phyloP scores from a whole-genome alignment of 805 yeast species.

The Brettanomyces anomalus region DNA sequence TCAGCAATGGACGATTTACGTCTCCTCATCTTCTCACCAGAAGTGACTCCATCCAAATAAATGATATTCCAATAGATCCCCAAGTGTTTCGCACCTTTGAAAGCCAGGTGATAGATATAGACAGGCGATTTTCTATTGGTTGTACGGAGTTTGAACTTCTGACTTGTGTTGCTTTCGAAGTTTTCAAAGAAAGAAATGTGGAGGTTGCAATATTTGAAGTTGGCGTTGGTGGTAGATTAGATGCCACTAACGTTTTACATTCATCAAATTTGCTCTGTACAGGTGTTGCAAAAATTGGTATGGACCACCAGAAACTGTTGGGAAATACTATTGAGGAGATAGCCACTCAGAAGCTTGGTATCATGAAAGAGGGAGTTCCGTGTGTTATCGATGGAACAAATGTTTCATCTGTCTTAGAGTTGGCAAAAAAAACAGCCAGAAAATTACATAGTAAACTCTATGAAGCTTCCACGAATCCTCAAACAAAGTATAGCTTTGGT shows the following conservation, averaged over 20 bases:
- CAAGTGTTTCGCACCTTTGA: slow-evolving; percentile 38
- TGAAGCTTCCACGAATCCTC: slow-evolving; percentile 4
- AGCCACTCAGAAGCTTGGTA: slow-evolving; percentile 81
- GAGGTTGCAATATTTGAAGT: slow-evolving; percentile 85
- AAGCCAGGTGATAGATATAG: slow-evolving; percentile 30
- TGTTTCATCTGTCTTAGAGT: slow-evolving; percentile 37
- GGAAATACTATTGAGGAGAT: slow-evolving; percentile 61
- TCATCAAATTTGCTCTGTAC: slow-evolving; percentile 40
- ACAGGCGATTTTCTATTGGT: slow-evolving; percentile 34
- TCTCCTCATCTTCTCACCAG: slow-evolving; percentile 76
- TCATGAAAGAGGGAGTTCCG: slow-evolving; percentile 52
- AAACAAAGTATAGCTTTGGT: slow-evolving; percentile 4
- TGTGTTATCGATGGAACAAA: slow-evolving; percentile 71
- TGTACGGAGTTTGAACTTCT: slow-evolving; percentile 86
- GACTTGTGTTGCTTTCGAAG: slow-evolving; percentile 77
- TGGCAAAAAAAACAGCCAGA: slow-evolving; percentile 31
- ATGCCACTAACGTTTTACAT: slow-evolving; percentile 73
- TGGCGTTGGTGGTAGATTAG: slow-evolving; percentile 85
- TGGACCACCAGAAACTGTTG: slow-evolving; percentile 74
- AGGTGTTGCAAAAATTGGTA: slow-evolving; percentile 76
- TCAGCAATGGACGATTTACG: slow-evolving; percentile 69
- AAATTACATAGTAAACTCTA: slow-evolving; percentile 22
- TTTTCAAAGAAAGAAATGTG: slow-evolving; percentile 52
- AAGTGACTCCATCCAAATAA: slow-evolving; percentile 67
- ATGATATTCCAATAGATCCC: slow-evolving; percentile 45